A percentile compares a stretch with the other conserved stretches of the same genome.
Conservation (phyloP, 257 asterid species). For the Capsicum pubescens region DNA sequence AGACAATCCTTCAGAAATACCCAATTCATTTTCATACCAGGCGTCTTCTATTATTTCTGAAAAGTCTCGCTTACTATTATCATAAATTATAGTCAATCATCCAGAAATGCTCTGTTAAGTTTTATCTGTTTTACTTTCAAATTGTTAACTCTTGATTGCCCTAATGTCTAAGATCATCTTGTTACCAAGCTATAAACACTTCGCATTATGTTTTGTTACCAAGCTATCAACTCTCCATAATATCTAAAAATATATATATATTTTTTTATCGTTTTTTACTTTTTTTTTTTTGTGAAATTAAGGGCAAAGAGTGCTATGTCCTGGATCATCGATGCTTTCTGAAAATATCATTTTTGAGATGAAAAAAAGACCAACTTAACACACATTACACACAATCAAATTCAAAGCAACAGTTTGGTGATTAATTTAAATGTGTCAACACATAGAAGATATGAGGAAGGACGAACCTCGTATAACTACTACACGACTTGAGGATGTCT, state of each 20-base stretch:
- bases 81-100: not conserved
- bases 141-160: not conserved
- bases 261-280: not conserved
- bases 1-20: too few relatives aligned
- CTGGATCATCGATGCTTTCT: not conserved
- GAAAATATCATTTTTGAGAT: not conserved
- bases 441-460: too few relatives aligned
- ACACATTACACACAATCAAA: not conserved
- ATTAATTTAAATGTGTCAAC: too few relatives aligned
- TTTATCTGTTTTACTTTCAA: not conserved
- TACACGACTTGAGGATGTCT: too few relatives aligned
- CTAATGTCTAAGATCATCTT: not conserved
- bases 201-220: not conserved
- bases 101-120: not conserved
- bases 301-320: too few relatives aligned
- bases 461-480: too few relatives aligned
- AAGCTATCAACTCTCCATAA: too few relatives aligned
- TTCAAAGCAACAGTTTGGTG: constrained; percentile 9
- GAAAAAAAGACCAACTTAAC: not conserved
- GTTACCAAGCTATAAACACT: not conserved
- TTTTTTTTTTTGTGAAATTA: not conserved
- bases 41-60: too few relatives aligned
- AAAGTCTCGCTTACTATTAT: too few relatives aligned
- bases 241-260: too few relatives aligned
- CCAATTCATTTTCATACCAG: too few relatives aligned